These are phyloP conservation scores for rapeseed (Brassica napus) DNA, from an alignment of 345 rosid genomes.

Conservation along the genomic window DNA sequence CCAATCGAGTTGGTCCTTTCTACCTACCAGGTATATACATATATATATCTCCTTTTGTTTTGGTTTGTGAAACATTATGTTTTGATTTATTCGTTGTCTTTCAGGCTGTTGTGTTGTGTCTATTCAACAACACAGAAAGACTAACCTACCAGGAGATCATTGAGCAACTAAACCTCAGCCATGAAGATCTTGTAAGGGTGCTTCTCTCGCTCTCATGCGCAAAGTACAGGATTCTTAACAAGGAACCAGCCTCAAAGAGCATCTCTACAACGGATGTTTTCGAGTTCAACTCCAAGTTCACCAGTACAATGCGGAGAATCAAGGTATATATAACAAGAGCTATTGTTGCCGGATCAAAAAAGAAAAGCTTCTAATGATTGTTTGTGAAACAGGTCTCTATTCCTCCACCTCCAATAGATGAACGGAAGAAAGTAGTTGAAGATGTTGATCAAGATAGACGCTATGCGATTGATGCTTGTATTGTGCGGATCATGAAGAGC, in stretches of 20 bases:
- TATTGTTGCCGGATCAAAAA: not conserved
- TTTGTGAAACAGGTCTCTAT: constrained; percentile 51
- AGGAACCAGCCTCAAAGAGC: constrained; percentile 58
- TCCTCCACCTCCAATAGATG: constrained; percentile 82
- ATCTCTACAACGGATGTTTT: constrained; percentile 51
- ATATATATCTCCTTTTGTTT: not conserved
- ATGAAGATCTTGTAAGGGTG: constrained; percentile 73
- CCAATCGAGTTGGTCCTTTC: constrained; percentile 53
- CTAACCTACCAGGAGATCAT: constrained; percentile 71
- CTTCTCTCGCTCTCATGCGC: constrained; percentile 76
- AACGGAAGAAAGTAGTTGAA: constrained; percentile 77
- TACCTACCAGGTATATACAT: constrained; percentile 53
- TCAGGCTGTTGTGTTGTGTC: constrained; percentile 60
- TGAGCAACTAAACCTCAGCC: constrained; percentile 70
- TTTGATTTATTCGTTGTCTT: not conserved
- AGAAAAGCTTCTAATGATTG: not conserved
- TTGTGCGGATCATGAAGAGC: constrained; percentile 94
- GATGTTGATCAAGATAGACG: constrained; percentile 83
- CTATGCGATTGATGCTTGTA: constrained; percentile 81
- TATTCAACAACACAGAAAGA: constrained; percentile 66
- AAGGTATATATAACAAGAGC: constrained; percentile 44
- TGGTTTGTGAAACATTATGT: not conserved
- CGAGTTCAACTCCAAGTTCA: constrained; percentile 72
- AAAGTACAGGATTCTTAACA: constrained; percentile 66
- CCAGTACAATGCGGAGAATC: constrained; percentile 76